These are phyloP conservation scores for Piloderma croceum DNA, from an alignment of 768 basidiomycete genomes.

Conservation along the genomic window DNA sequence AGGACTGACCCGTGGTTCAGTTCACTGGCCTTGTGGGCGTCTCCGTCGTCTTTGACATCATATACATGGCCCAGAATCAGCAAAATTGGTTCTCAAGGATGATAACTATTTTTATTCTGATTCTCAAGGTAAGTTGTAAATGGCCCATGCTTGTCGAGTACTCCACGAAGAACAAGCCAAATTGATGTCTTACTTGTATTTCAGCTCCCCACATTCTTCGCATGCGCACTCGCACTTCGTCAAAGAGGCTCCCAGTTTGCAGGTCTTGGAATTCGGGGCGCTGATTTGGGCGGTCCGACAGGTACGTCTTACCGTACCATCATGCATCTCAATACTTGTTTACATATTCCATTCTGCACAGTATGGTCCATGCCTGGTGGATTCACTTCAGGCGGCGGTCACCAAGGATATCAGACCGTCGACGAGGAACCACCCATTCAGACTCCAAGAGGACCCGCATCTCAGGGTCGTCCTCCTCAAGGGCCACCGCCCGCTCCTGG, in stretches of 20 bases:
- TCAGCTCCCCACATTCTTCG: constrained; percentile 57
- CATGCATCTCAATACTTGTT: constrained; percentile 3
- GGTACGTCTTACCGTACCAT: constrained; percentile 31
- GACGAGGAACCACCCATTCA: constrained; percentile 40
- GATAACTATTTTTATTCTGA: constrained; percentile 46
- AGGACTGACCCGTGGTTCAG: constrained; percentile 28
- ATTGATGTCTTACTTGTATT: neutral
- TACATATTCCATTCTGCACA: constrained; percentile 22
- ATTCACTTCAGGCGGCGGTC: constrained; percentile 44
- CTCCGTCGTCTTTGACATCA: constrained; percentile 63
- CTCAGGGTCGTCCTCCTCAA: too few species aligned
- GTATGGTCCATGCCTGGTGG: constrained; percentile 81
- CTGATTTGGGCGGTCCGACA: constrained; percentile 50
- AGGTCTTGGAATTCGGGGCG: constrained; percentile 41
- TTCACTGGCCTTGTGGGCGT: constrained; percentile 58
- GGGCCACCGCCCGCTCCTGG: too few species aligned
- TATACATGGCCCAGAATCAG: constrained; percentile 57
- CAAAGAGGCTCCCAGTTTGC: constrained; percentile 54
- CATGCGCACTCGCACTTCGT: constrained; percentile 46
- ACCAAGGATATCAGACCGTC: constrained; percentile 59
- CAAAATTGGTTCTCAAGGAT: constrained; percentile 54
- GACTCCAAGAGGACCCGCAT: too few species aligned
- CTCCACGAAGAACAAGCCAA: neutral
- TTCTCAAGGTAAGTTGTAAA: constrained; percentile 48
- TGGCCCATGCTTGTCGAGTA: neutral